These are phyloP conservation scores for Hypsizygus ulmarius DNA, from an alignment of 1,284 basidiomycete species.

Conservation along the genomic window DNA sequence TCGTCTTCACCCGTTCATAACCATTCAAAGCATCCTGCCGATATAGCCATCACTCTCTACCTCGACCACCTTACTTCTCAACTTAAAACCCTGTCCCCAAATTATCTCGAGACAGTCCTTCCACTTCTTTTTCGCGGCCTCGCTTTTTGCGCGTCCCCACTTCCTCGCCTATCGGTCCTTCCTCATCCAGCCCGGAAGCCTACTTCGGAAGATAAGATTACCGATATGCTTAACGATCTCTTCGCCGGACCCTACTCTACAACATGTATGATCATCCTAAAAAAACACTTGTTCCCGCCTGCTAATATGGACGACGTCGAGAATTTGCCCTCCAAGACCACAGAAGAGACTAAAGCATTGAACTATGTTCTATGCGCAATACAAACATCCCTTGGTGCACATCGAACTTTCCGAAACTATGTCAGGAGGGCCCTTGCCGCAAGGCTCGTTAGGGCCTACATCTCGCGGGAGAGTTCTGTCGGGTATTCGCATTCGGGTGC, in stretches of 20 bases:
- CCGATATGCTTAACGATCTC: conserved; percentile 52
- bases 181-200: conserved; percentile 34
- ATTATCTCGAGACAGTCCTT: conserved; percentile 54
- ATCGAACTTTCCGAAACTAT: conserved; percentile 61
- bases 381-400: conserved; percentile 59
- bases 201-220: conserved; percentile 53
- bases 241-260: conserved; percentile 64
- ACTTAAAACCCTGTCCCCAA: conserved; percentile 53
- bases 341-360: not conserved
- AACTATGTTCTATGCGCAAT: conserved; percentile 23
- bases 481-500: conserved; percentile 58
- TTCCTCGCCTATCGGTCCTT: conserved; percentile 60
- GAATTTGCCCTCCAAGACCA: not conserved
- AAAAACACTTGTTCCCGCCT: conserved; percentile 41
- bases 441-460: conserved; percentile 63
- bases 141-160: conserved; percentile 57
- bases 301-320: conserved; percentile 3
- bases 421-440: conserved; percentile 59
- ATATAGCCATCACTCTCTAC: conserved; percentile 61
- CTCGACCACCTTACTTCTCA: conserved; percentile 60
- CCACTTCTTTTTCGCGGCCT: conserved; percentile 69
- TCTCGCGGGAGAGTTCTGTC: conserved; percentile 49
- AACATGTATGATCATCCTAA: conserved; percentile 60
- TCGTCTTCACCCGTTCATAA: conserved; percentile 8
- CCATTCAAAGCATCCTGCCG: conserved; percentile 45